Base-by-base conservation (phyloP, 2,329 filamentous ascomycete species). In the Xylaria sp. region DNA sequence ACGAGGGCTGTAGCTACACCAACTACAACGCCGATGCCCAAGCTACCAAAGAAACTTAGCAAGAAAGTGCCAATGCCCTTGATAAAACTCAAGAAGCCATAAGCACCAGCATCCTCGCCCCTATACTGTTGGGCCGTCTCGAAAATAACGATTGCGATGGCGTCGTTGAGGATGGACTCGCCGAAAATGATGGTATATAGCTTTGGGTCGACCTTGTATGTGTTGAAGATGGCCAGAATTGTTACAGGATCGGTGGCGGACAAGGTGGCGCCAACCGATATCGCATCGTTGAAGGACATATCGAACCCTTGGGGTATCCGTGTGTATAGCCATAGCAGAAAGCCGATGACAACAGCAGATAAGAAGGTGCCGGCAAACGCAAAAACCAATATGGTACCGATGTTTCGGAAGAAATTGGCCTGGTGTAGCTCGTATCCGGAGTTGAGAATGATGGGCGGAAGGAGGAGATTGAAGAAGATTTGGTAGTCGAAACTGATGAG, bases 181-280 rank as follows among this genome's bases (percentile, higher is more conserved):
- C 95, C 95, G 76, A 99, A 99, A 68, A 99, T 99, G 75, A 99
- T 89, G 29, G 95, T 99, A 79, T 99, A 99, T 17, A 99, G 85
- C 79, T 98, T 98, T 2, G 95, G 95, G 72, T 99, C 95, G 71
- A 99, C 95, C 79, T 98, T 98, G 85, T 98, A 99, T 1, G 95
- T 91, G 77, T 97, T 98, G 85, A 99, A 99, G 70, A 99, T 99
- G 75, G 95, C 95, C 55, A 99, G 83, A 70, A 99, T 98, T 0
- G 95, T 99, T 61, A 99, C 94, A 0, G 95, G 95, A 74, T 99
- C 95, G 1, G 95, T 99, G 62, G 95, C 95, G 1, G 95, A 98
- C 31, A 99, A 85, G 0, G 95, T 99, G 44, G 95, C 95, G 71
- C 95, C 95, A 43, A 99, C 92, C 1, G 93, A 96, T 75, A 99